Evolutionary conservation across 768 basidiomycete genomes (phyloP).

Genomic region (Inosperma sp.): DNA sequence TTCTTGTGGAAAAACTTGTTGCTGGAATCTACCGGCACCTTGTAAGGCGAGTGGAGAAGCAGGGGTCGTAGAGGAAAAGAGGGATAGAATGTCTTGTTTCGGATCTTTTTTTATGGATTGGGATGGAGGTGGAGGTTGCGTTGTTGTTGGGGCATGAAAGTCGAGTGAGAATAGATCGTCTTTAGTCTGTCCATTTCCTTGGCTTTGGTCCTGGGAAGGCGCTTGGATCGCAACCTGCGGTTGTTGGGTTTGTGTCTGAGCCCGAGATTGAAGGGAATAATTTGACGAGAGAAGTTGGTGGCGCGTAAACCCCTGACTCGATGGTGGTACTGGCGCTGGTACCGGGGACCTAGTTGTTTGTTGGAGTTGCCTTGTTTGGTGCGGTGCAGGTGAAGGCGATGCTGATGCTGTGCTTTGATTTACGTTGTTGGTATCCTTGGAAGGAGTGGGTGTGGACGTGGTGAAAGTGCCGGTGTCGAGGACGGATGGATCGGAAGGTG

Average conservation of each 20-base stretch:
- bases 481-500: constrained; percentile 73
- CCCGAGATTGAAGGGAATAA: neutral
- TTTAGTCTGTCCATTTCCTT: constrained; percentile 21
- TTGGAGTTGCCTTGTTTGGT: constrained; percentile 23
- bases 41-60: constrained; percentile 24
- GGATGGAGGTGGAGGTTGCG: constrained; percentile 24
- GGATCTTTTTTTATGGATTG: constrained; percentile 57
- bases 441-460: constrained; percentile 21
- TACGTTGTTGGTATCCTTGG: too few relatives aligned
- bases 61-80: constrained; percentile 55
- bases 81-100: constrained; percentile 81
- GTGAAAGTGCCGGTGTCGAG: constrained; percentile 48
- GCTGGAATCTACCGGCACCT: neutral
- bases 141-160: constrained; percentile 61
- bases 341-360: constrained; percentile 32
- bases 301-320: too few relatives aligned
- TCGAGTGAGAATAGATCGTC: constrained; percentile 83
- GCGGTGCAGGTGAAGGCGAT: constrained; percentile 22
- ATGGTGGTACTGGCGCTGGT: too few relatives aligned
- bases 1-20: constrained; percentile 1
- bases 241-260: constrained; percentile 11
- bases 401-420: constrained; percentile 24
- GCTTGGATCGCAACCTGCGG: constrained; percentile 9
- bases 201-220: constrained; percentile 24
- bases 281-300: constrained; percentile 5